Conservation (phyloP, 2,329 filamentous ascomycete genomes). For the Ophiostoma australiae region DNA sequence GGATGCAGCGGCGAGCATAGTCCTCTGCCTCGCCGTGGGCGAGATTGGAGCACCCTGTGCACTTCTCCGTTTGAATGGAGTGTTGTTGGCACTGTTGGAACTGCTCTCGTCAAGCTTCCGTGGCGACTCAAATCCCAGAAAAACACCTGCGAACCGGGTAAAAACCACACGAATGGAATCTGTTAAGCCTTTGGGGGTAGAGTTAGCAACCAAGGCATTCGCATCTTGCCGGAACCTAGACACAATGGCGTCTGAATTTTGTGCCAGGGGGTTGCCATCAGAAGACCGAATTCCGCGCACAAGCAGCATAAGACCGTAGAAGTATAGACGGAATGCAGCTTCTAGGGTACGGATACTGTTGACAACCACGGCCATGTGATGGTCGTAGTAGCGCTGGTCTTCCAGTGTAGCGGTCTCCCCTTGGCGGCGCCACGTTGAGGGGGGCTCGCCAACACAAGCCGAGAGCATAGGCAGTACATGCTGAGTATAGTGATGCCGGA, state of each 20-base stretch:
- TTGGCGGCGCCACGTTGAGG: neutral
- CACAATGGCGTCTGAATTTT: conserved; percentile 16
- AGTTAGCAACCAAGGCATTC: conserved; percentile 61
- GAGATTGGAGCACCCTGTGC: conserved; percentile 23
- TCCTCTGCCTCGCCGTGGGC: conserved; percentile 14
- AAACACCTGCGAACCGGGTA: conserved; percentile 45
- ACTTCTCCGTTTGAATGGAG: conserved; percentile 19
- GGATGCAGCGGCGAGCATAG: neutral
- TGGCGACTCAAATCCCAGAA: conserved; percentile 41
- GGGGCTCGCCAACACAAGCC: conserved; percentile 35
- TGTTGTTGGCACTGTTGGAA: neutral
- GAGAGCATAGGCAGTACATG: conserved; percentile 54
- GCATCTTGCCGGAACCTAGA: conserved; percentile 54
- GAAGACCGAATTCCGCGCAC: conserved; percentile 42
- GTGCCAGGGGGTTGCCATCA: neutral
- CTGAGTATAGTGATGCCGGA: conserved; percentile 55
- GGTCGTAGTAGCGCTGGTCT: conserved; percentile 26
- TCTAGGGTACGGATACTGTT: conserved; percentile 55
- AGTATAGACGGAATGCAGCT: conserved; percentile 54
- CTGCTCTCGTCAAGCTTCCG: neutral
- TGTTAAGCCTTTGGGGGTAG: conserved; percentile 50
- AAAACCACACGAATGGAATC: conserved; percentile 53
- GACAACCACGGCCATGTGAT: conserved; percentile 40
- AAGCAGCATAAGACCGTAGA: conserved; percentile 51
- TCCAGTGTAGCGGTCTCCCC: conserved; percentile 13